phyloP scores from a whole-genome alignment of 768 basidiomycete species.

The Mycena amicta region DNA sequence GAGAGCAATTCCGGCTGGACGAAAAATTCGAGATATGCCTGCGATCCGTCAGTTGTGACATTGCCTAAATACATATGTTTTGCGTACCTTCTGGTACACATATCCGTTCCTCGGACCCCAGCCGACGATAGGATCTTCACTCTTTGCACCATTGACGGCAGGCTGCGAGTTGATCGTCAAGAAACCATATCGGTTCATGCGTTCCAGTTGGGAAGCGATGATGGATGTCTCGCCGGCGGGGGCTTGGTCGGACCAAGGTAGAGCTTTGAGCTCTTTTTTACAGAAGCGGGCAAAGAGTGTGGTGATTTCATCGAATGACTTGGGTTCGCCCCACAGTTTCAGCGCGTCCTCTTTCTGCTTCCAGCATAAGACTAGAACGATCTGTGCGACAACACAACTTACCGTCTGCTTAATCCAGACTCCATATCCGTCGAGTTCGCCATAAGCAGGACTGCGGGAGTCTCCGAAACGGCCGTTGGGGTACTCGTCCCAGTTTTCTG shows the following conservation, averaged over 20 bases:
- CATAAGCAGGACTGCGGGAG: constrained; percentile 95
- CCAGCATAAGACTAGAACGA: constrained; percentile 7
- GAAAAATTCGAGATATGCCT: constrained; percentile 98
- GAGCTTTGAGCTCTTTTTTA: constrained; percentile 63
- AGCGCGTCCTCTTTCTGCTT: constrained; percentile 82
- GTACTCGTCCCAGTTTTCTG: constrained; percentile 99
- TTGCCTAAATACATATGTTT: neutral
- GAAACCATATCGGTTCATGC: constrained; percentile 90
- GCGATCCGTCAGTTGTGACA: neutral
- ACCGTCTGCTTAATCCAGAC: constrained; percentile 90
- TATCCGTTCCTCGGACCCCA: constrained; percentile 96
- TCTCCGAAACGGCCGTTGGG: constrained; percentile 99
- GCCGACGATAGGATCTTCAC: constrained; percentile 83
- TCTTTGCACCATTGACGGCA: constrained; percentile 86
- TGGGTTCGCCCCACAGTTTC: constrained; percentile 86
- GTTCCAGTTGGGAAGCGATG: constrained; percentile 77
- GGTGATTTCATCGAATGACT: constrained; percentile 62
- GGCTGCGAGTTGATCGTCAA: constrained; percentile 97
- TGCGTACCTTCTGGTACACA: constrained; percentile 86
- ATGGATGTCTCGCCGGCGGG: constrained; percentile 80
- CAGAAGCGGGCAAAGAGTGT: constrained; percentile 87
- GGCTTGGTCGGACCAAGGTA: constrained; percentile 96
- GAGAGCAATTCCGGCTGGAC: constrained; percentile 75
- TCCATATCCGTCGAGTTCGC: constrained; percentile 96
- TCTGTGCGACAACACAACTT: constrained; percentile 23